phyloP scores from a whole-genome alignment of 2,329 filamentous ascomycete species.

The Geosmithia morbida region DNA sequence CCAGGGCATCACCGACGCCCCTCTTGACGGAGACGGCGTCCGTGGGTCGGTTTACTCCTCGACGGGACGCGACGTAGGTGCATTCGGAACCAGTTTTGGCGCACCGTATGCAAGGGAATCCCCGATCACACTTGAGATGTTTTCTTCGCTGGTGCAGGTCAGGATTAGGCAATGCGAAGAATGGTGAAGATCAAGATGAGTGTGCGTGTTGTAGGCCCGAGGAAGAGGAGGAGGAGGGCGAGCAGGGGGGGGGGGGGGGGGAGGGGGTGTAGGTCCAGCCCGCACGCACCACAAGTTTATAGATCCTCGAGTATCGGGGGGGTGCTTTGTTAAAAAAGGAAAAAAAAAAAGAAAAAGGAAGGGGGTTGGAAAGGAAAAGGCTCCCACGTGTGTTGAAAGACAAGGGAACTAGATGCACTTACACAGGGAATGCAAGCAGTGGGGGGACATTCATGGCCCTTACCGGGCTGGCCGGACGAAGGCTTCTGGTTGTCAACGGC shows the following conservation, averaged over 20 bases:
- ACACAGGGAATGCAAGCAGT: not conserved
- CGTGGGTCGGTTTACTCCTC: slow-evolving; percentile 51
- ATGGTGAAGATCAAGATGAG: too few relatives aligned
- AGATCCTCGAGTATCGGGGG: too few relatives aligned
- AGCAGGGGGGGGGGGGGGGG: too few relatives aligned
- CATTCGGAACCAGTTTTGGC: slow-evolving; percentile 44
- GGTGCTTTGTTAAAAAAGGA: not conserved
- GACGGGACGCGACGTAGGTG: slow-evolving; percentile 58
- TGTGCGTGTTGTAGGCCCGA: too few relatives aligned
- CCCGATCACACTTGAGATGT: slow-evolving; percentile 65
- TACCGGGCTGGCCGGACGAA: not conserved
- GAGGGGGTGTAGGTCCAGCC: too few relatives aligned
- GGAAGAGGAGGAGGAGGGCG: too few relatives aligned
- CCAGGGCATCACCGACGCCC: not conserved
- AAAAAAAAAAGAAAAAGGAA: not conserved
- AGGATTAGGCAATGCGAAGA: not conserved
- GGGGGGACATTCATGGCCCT: not conserved
- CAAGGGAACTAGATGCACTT: not conserved
- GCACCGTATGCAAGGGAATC: slow-evolving; percentile 56
- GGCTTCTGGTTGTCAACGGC: not conserved
- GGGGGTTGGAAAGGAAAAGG: not conserved
- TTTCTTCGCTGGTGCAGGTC: slow-evolving; percentile 33
- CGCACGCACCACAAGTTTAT: too few relatives aligned
- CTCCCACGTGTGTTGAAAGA: not conserved
- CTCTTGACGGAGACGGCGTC: not conserved